Base-by-base conservation (phyloP, 2,329 filamentous ascomycete species). In the Dactylellina parvicollis region DNA sequence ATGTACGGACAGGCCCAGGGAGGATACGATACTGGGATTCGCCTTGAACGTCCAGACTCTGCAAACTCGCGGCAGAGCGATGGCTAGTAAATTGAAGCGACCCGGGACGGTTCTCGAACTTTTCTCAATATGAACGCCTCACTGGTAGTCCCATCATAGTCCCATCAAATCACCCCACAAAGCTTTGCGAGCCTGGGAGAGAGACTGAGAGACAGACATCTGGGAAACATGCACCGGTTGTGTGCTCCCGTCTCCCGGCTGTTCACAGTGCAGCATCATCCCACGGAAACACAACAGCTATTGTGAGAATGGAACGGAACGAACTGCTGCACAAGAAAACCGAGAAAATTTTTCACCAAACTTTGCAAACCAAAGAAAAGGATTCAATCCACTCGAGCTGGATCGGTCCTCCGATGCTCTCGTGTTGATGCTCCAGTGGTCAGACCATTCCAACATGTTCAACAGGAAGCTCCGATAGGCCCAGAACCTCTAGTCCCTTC, bases 391-490 rank as follows among this genome's bases (percentile, higher is more conserved):
- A 67, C 62, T 59, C 10, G 62, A 34, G 42, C 52, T 34, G 44
- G 62, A 67, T 67, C 46, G 52, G 42, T 56, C 32, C 22, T n/a
- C 14, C n/a, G 24, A 59, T n/a, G 52, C 42, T n/a, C n/a, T 72
- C 67, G 67, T 65, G 67, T 47, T 72, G 59, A 64, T 57, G 34
- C 42, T 57, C 44, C 30, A 65, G 54, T 72, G 67, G 67, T 72
- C 67, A 72, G 67, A 61, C 67, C 59, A 72, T 65, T 65, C 32
- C 57, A 61, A 71, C 57, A 56, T 71, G 57, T 50, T 34, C 34
- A 30, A 46, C 32, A 65, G 59, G 40, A 65, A 65, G 55, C 67
- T 65, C 67, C 67, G 67, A 72, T 72, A 65, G 67, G 67, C 30
- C 59, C 59, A 65, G 52, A 57, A 9, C 49, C 38, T 24, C 9